Evolutionary conservation across 371 early-diverging fungal genomes (phyloP), one percentile per base, ranked within the genome.

Genomic region (Actinomortierella wolfii): DNA sequence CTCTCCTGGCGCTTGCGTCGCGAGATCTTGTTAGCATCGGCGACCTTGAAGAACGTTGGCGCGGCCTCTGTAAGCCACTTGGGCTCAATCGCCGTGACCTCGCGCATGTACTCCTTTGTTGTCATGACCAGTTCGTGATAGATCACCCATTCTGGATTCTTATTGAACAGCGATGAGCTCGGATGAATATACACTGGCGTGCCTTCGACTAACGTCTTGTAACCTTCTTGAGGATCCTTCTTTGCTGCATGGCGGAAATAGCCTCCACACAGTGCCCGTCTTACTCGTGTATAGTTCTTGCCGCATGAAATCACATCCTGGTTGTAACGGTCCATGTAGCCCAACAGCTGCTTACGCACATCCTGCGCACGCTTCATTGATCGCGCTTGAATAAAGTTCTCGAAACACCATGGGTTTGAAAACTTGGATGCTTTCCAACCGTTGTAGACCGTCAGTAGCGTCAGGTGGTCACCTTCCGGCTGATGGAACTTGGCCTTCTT

Each of bases 121-220:
- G 98, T 98, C 83, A 97, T 83, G 25, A 97, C 96, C 60, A 98
- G 83, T 82, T 96, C 96, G 74, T 97, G 94, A 81, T 99, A 99
- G 60, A 99, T 92, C 18, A 99, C 94, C 87, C 96, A 99, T 81
- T 97, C 96, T 39, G 99, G 98, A 51, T 91, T 92, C 82, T 92
- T 90, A 79, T 96, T 95, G 76, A 95, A 98, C 60, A 99, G 77
- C 17, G 97, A 90, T 67, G 94, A 94, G 17, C 89, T 89, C 52
- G 97, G 99, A 79, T 99, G 98, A 45, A 99, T 94, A 62, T 92
- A 92, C 17, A 97, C 96, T n/a, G 95, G 95, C 13, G 96, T 97
- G 1, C 97, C 96, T 79, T 97, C 98, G 3, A 95, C 83, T 18
- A 97, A 79, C 8, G 97, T 97, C 78, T 97, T 97, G 79, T 98